Base-by-base conservation (phyloP, 805 yeast genomes). In the Candida sanyiensis region DNA sequence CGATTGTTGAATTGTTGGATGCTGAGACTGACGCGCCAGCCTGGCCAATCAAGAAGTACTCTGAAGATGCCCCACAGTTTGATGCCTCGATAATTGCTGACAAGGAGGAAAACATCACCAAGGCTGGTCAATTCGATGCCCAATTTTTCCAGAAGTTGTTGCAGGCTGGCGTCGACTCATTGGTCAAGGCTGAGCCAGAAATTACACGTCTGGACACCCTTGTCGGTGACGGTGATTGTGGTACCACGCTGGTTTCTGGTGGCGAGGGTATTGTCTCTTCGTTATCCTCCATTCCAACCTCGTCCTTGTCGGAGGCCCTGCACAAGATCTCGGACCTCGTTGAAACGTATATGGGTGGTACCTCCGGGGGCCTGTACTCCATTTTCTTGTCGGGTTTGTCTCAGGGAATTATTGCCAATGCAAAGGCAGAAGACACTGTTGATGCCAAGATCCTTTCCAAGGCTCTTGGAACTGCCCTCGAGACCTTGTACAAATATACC, bases 191-290 rank as follows among this genome's bases (percentile, higher is more conserved):
- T n/a, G 97, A 89, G 59, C 93, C 95, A 3, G 73, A 76, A 51
- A 82, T 89, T 53, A 89, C 97, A 1, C 72, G 76, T 39, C 79
- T 83, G 49, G 97, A 89, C 54, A 83, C 94, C 2, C 70, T 78
- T 48, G 96, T 90, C 1, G 97, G 97, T 42, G 97, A 89, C 59
- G 97, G 97, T 51, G 97, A 89, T 58, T 89, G 97, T 63, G 97
- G 97, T 28, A 93, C 86, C 52, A 89, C 97, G 1, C 64, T 89
- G 44, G 85, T 79, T 11, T 72, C 76, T 18, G 97, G 97, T 28
- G 93, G 88, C 21, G 70, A 79, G 39, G 88, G 84, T 1, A 73
- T 89, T 30, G 59, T 77, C 31, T 63, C 69, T 9, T 75, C 77
- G 16, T 62, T 86, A 33, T 63, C 67, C 8, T 49, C 59, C 7